phyloP scores from a whole-genome alignment of 73 alveolate species.

The Paramecium sonneborni region DNA sequence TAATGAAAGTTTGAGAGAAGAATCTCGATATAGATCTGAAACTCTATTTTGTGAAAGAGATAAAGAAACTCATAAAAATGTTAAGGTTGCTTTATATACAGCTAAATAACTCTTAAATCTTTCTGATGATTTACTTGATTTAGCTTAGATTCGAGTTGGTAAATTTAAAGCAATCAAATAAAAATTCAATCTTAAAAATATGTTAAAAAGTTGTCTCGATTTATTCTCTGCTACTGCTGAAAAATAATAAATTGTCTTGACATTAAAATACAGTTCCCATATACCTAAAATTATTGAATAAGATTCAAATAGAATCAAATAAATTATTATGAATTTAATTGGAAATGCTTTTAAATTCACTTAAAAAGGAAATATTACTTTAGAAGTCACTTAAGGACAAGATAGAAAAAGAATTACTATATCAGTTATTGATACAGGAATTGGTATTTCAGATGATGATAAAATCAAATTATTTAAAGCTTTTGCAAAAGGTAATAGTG shows the following conservation, averaged over 20 bases:
- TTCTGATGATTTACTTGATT: conserved; percentile 46
- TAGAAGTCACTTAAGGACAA: neutral
- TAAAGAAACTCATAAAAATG: neutral
- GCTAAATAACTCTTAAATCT: conserved; percentile 45
- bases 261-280: neutral
- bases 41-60: neutral
- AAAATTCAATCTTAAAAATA: neutral
- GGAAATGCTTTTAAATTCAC: conserved; percentile 42
- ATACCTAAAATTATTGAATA: neutral
- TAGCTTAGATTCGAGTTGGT: conserved; percentile 42
- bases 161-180: conserved; percentile 34
- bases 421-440: conserved; percentile 56
- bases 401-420: neutral
- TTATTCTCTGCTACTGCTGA: conserved; percentile 17
- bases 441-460: conserved; percentile 68
- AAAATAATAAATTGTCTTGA: neutral
- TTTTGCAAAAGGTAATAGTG: conserved; percentile 60
- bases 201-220: conserved; percentile 2
- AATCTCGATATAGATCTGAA: neutral
- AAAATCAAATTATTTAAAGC: conserved; percentile 53
- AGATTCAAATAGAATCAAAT: neutral
- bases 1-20: neutral
- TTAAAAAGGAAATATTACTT: neutral
- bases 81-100: conserved; percentile 36
- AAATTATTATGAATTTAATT: neutral